Percentiles rank a stretch among this genome's conserved stretches.
Conservation (phyloP, 257 asterid species). For the Capsicum chinense region DNA sequence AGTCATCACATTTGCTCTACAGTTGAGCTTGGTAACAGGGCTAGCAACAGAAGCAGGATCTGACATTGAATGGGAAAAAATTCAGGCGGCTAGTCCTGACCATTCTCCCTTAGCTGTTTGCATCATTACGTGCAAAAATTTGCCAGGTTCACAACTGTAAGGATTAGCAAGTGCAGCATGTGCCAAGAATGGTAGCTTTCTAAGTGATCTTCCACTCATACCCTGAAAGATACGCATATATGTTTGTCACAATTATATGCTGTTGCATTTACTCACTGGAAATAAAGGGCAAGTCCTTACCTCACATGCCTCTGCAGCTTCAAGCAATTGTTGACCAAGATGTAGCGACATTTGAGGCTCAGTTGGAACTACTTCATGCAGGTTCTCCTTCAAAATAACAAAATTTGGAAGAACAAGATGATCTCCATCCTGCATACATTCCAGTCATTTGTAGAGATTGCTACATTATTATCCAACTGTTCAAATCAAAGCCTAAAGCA, state of each 20-base stretch:
- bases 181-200: slow-evolving; percentile 93
- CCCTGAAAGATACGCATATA: slow-evolving; percentile 55
- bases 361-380: slow-evolving; percentile 39
- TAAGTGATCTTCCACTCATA: slow-evolving; percentile 88
- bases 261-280: slow-evolving; percentile 20
- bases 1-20: not conserved
- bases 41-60: slow-evolving; percentile 17
- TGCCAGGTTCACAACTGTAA: slow-evolving; percentile 56
- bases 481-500: not conserved
- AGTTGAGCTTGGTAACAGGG: slow-evolving; percentile 8
- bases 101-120: slow-evolving; percentile 71
- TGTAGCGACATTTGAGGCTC: slow-evolving; percentile 44
- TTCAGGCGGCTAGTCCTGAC: slow-evolving; percentile 68
- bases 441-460: slow-evolving; percentile 18
- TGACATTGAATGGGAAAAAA: not conserved
- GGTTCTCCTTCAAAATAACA: slow-evolving; percentile 63
- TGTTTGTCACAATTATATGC: not conserved
- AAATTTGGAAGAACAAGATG: slow-evolving; percentile 60
- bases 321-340: slow-evolving; percentile 65
- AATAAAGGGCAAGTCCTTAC: slow-evolving; percentile 42
- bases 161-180: slow-evolving; percentile 85
- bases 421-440: slow-evolving; percentile 51
- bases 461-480: not conserved
- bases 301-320: slow-evolving; percentile 90
- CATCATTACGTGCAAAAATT: slow-evolving; percentile 69